Base-by-base conservation (phyloP, 2,329 filamentous ascomycete genomes). In the Aspergillus sp. region DNA sequence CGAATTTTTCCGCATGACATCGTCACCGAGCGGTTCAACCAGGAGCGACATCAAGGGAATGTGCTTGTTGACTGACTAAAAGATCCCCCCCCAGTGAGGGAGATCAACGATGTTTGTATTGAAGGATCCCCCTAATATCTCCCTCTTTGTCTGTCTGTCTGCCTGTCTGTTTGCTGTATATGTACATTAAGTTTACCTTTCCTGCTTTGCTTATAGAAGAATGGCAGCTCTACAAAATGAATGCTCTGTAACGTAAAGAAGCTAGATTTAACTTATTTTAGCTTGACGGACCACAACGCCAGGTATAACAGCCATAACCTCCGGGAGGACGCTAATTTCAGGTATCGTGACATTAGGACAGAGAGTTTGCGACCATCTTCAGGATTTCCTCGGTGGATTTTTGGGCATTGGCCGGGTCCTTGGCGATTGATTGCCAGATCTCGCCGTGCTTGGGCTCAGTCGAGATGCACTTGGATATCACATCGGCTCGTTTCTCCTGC, bases 371-470 rank as follows among this genome's bases (percentile, higher is more conserved):
- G 22, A 96, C 93, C 63, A 92, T 75, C 79, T 90, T 91, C 68
- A 99, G 73, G 16, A 97, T 84, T 74, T 96, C 92, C 76, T 96
- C 93, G 0, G 85, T 84, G 11, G 83, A 82, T 80, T 89, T 89
- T 56, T 85, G 80, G 24, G 90, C 90, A 75, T 96, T 96, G 75
- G 83, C 84, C 0, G 94, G 94, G 69, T 93, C 87, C 82, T 99
- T 99, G 18, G 89, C 87, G 4, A 97, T 82, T 9, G 81, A 78
- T 79, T 96, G 91, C 95, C 95, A 99, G 26, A 90, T 80, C 81
- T 99, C 95, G 14, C 95, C 95, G 75, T 99, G 92, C 68, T 88
- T 87, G 3, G 96, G 96, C 75, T 98, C 95, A 58, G 88, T 93
- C 52, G 89, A 79, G 32, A 90, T 82, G 67, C 91, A 93, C 79